Conservation (phyloP, 1,284 basidiomycete genomes). For the Boletus hoseneyae region DNA sequence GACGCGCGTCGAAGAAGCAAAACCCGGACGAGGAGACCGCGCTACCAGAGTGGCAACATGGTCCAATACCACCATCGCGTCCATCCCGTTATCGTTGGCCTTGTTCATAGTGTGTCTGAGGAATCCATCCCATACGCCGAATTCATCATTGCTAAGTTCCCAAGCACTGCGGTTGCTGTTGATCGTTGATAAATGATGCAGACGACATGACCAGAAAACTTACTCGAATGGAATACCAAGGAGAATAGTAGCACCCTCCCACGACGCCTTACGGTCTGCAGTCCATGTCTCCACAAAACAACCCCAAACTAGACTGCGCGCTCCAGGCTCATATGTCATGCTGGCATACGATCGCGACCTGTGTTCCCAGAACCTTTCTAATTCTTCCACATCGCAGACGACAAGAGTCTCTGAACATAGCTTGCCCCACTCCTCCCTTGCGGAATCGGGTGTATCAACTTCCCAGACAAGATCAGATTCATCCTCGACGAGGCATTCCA, state of each 20-base stretch:
- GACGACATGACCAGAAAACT: constrained; percentile 26
- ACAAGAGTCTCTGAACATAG: constrained; percentile 53
- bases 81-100: constrained; percentile 57
- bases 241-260: constrained; percentile 54
- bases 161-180: constrained; percentile 47
- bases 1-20: constrained; percentile 45
- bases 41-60: constrained; percentile 48
- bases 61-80: constrained; percentile 51
- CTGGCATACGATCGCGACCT: constrained; percentile 16
- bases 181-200: constrained; percentile 8
- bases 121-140: constrained; percentile 55
- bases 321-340: constrained; percentile 24
- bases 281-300: constrained; percentile 53
- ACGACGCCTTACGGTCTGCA: constrained; percentile 37
- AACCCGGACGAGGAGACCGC: constrained; percentile 41
- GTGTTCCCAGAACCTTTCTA: constrained; percentile 53
- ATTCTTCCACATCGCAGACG: constrained; percentile 42
- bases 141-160: constrained; percentile 54
- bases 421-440: constrained; percentile 53
- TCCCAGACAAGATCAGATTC: constrained; percentile 48
- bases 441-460: constrained; percentile 36
- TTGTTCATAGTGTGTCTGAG: constrained; percentile 49
- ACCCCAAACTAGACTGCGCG: constrained; percentile 51
- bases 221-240: constrained; percentile 62
- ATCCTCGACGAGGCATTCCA: constrained; percentile 46